Evolutionary conservation across 805 yeast genomes (phyloP).

Genomic region (Wickerhamia fluorescens): DNA sequence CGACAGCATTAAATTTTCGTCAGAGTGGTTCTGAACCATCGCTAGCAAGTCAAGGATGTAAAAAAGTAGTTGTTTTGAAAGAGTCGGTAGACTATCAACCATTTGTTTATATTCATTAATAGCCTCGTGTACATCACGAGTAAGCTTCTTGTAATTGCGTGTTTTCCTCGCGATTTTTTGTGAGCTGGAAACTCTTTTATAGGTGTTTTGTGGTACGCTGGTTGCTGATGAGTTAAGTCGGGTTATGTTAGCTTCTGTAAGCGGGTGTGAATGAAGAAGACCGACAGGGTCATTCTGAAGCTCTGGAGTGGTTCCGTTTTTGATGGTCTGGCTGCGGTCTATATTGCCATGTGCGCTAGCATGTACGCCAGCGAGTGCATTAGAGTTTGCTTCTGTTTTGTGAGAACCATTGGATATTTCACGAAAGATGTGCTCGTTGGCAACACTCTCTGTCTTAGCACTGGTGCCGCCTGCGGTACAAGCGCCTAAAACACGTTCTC

Average conservation of each 20-base stretch:
- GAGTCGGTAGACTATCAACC: slow-evolving; percentile 64
- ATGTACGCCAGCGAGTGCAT: no score
- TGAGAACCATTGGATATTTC: no score
- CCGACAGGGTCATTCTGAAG: slow-evolving; percentile 9
- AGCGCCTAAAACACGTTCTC: no score
- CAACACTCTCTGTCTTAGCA: no score
- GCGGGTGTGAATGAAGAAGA: slow-evolving; percentile 13
- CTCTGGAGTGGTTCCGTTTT: slow-evolving; percentile 4
- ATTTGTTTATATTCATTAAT: slow-evolving; percentile 63
- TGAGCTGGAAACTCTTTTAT: no score
- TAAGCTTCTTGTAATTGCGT: slow-evolving; percentile 49
- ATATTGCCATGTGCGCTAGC: neutral
- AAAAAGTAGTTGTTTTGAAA: slow-evolving; percentile 73
- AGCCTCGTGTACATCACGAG: slow-evolving; percentile 60
- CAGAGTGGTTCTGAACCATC: slow-evolving; percentile 73
- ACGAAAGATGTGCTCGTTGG: no score
- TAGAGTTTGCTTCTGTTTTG: no score
- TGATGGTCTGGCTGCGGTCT: neutral
- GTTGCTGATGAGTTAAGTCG: slow-evolving; percentile 13
- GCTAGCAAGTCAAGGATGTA: slow-evolving; percentile 83
- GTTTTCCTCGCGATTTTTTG: slow-evolving; percentile 24
- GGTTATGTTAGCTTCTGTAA: slow-evolving; percentile 28
- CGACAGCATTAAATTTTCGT: slow-evolving; percentile 83
- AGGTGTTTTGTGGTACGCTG: no score
- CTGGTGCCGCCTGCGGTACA: no score